Evolutionary conservation across 768 basidiomycete species (phyloP), one percentile per base, ranked within the genome.

Genomic region (Boletus reticuloceps): DNA sequence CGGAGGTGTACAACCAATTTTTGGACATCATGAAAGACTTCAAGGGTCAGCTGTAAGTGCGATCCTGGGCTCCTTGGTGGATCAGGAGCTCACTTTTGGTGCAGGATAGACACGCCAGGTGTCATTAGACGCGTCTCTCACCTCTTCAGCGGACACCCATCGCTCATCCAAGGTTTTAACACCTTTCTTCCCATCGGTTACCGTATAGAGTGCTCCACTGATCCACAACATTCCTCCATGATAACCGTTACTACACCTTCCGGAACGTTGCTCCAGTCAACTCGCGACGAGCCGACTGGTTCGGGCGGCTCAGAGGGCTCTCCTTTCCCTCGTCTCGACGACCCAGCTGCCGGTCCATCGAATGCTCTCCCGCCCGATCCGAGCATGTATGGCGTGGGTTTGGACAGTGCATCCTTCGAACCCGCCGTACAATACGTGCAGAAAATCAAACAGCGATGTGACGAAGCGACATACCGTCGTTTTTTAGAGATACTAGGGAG

Each of bases 131-230:
- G 95, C 50, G 96, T 98, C 29, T 96, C 95, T 1, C 82, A 86
- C 47, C 84, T 99, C 25, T 98, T 99, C 75, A 83, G 86, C 53
- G 92, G 91, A 2, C 93, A 97, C 64, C 91, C 92, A 0, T 68
- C 77, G 6, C 88, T 99, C 57, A 98, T 99, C 44, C 93, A 96
- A 71, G 95, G 95, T 11, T 99, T 99, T 81, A 98, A 98, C 74
- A 97, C 94, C 1, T 99, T 98, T 74, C 81, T 99, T 12, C 96
- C 96, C 4, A 80, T 83, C 20, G 96, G 96, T 16, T 99, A 98
- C 68, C 86, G 91, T 46, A 98, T 99, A 69, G 93, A 96, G 61
- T 88, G 85, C 61, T 80, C 80, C 14, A 75, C 74, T 32, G 85
- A 89, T 62, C 72, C 80, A n/a, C 75, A 80, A n/a, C 82, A 86